These are phyloP conservation scores for Ceratobasidium sp. DNA, from an alignment of 1,284 basidiomycete genomes.

Conservation along the genomic window DNA sequence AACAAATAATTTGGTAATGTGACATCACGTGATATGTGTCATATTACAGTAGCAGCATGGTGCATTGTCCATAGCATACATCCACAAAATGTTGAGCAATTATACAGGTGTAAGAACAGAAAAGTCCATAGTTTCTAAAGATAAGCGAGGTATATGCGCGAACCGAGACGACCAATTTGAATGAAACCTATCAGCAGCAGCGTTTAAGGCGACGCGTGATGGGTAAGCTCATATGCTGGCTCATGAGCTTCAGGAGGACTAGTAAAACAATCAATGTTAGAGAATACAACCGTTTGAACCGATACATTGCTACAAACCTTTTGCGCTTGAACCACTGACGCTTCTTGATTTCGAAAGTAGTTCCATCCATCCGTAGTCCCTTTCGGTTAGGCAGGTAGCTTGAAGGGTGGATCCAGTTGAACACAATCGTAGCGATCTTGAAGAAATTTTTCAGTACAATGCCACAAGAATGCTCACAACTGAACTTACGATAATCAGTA, in stretches of 20 bases:
- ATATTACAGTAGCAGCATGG: neutral
- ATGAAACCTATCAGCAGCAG: neutral
- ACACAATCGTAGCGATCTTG: conserved; percentile 35
- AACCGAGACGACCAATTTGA: neutral
- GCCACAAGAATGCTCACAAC: neutral
- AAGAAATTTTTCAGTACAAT: neutral
- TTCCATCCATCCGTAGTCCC: conserved; percentile 49
- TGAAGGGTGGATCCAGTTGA: conserved; percentile 47
- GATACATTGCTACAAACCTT: conserved; percentile 1
- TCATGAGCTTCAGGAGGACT: conserved; percentile 11
- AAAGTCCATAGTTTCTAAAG: neutral
- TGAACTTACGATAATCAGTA: conserved; percentile 47
- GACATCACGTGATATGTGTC: too few relatives aligned
- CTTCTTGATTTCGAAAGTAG: conserved; percentile 46
- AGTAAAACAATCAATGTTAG: neutral
- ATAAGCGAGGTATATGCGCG: neutral
- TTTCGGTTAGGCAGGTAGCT: conserved; percentile 48
- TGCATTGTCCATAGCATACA: too few relatives aligned
- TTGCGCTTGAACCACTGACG: conserved; percentile 29
- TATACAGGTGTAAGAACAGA: neutral
- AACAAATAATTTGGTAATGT: neutral
- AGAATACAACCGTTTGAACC: neutral
- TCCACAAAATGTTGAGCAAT: neutral
- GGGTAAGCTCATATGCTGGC: conserved; percentile 18
- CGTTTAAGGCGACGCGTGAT: neutral